A percentile compares a stretch with the other conserved stretches of the same genome.
Conservation (phyloP, 2,329 filamentous ascomycete genomes). For the Aspergillus texensis region DNA sequence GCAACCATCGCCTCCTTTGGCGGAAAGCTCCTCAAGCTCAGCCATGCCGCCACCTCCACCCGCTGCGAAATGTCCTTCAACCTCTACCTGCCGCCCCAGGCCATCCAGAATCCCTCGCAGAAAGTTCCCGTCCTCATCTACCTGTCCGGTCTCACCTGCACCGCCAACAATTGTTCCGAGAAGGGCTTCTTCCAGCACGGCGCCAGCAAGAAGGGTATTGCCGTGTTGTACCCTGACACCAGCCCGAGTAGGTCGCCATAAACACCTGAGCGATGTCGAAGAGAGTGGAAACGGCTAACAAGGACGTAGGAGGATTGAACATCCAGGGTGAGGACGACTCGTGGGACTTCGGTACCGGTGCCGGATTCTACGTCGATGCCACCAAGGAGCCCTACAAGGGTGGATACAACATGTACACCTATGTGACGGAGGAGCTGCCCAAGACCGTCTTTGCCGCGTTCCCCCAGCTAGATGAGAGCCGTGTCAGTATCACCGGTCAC, state of each 20-base stretch:
- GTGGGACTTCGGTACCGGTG: constrained; percentile 90
- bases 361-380: constrained; percentile 94
- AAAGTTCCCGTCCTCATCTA: constrained; percentile 88
- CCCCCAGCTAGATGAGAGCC: constrained; percentile 67
- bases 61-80: constrained; percentile 90
- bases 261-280: background rate
- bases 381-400: constrained; percentile 71
- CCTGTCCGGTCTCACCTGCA: constrained; percentile 92
- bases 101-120: constrained; percentile 53
- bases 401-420: constrained; percentile 93
- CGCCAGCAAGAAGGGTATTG: constrained; percentile 79
- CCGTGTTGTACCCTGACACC: constrained; percentile 94
- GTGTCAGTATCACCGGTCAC: constrained; percentile 87
- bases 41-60: constrained; percentile 77
- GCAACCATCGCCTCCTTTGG: constrained; percentile 89
- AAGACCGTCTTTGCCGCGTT: constrained; percentile 72
- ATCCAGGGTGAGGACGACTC: constrained; percentile 82
- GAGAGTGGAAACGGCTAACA: background rate
- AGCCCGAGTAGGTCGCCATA: constrained; percentile 68
- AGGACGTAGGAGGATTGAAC: constrained; percentile 65
- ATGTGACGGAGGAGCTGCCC: constrained; percentile 88
- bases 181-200: constrained; percentile 89
- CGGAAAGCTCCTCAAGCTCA: constrained; percentile 91
- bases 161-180: constrained; percentile 76
- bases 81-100: constrained; percentile 81